Percentiles rank a stretch among this genome's conserved stretches.
Conservation (phyloP, 805 yeast genomes). For the Schizosaccharomyces lindneri region DNA sequence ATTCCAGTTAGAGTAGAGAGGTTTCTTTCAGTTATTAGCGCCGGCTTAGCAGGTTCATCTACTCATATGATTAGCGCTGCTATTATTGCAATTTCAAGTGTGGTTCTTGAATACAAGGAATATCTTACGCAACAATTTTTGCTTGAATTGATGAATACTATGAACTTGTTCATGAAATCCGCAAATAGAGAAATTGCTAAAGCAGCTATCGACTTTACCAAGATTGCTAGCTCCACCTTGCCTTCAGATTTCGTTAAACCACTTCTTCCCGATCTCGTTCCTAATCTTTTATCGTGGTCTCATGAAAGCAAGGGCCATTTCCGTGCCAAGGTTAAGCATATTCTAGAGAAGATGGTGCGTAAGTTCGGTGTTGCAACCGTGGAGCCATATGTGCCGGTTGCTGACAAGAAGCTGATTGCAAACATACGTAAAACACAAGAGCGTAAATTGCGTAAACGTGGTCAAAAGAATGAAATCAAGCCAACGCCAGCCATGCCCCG, state of each 20-base stretch:
- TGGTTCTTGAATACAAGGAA: constrained; percentile 42
- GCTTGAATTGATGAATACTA: constrained; percentile 57
- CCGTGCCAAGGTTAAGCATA: constrained; percentile 76
- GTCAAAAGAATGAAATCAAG: constrained; percentile 7
- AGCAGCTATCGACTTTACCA: constrained; percentile 80
- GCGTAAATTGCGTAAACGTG: constrained; percentile 54
- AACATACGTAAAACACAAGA: constrained; percentile 71
- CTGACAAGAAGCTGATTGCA: constrained; percentile 55
- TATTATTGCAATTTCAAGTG: constrained; percentile 66
- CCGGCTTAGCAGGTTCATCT: constrained; percentile 82
- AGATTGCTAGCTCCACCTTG: constrained; percentile 60
- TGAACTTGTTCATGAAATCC: constrained; percentile 72
- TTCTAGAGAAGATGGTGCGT: constrained; percentile 72
- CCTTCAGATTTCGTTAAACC: constrained; percentile 53
- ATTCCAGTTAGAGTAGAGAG: constrained; percentile 26
- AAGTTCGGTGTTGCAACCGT: constrained; percentile 75
- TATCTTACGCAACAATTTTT: constrained; percentile 38
- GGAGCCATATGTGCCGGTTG: constrained; percentile 69
- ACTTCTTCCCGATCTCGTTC: constrained; percentile 38
- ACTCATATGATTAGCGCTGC: constrained; percentile 96
- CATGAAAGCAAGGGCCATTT: constrained; percentile 91
- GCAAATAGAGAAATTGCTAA: constrained; percentile 83
- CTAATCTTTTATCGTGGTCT: constrained; percentile 69
- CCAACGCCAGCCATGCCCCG: constrained; percentile 12
- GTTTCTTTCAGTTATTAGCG: constrained; percentile 76